A percentile compares a stretch with the other conserved stretches of the same genome.
These are phyloP conservation scores for Eremothecium cymbalariae DNA, from an alignment of 1,139 yeast genomes.

Conservation along the genomic window DNA sequence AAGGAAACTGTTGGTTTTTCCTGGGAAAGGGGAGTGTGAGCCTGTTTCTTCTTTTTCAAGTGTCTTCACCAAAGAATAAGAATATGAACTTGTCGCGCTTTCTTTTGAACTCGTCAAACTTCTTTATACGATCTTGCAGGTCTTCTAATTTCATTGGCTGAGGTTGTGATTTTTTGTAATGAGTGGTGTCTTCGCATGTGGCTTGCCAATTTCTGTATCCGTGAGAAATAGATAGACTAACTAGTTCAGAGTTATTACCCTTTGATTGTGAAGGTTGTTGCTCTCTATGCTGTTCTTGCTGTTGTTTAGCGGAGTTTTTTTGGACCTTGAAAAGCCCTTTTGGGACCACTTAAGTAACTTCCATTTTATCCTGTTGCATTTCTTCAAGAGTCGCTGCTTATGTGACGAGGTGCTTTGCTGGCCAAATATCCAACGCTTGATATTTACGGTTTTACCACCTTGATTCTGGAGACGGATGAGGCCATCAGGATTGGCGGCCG, in stretches of 20 bases:
- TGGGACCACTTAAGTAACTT: conserved; percentile 7
- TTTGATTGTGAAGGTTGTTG: background rate
- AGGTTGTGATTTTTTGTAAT: background rate
- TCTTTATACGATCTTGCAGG: conserved; percentile 1
- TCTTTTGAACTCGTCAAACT: conserved; percentile 7
- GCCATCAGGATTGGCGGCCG: background rate
- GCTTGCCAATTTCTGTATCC: conserved; percentile 1
- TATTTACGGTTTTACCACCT: conserved; percentile 1
- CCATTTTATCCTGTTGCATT: conserved; percentile 9
- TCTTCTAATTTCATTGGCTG: background rate
- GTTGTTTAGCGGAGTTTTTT: background rate
- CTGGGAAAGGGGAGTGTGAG: background rate
- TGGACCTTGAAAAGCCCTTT: conserved; percentile 3
- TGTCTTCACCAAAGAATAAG: conserved; percentile 14
- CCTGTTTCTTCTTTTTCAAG: background rate
- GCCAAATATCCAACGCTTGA: conserved; percentile 3
- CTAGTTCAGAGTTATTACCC: conserved; percentile 2
- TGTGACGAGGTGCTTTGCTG: conserved; percentile 3
- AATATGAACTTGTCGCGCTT: conserved; percentile 13
- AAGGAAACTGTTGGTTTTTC: too few relatives aligned
- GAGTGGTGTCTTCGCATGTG: conserved; percentile 1
- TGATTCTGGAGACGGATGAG: background rate
- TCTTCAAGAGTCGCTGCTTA: conserved; percentile 7
- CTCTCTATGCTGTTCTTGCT: too few relatives aligned
- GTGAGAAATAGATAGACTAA: conserved; percentile 1